Percentiles rank a stretch among this genome's conserved stretches.
These are phyloP conservation scores for Solanum chacoense DNA, from an alignment of 305 asterid species.

Conservation along the genomic window DNA sequence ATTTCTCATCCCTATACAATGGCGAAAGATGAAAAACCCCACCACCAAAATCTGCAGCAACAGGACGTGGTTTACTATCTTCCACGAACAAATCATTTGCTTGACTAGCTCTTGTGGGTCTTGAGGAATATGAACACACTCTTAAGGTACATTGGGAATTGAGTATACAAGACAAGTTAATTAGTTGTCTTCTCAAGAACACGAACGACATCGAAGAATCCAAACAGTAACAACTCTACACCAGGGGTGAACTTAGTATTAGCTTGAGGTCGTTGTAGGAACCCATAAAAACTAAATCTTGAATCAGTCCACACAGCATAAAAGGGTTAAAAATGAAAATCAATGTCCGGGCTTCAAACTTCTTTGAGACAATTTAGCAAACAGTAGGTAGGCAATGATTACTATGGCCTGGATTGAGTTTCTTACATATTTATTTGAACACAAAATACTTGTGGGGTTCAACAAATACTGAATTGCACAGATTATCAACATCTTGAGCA, in stretches of 20 bases:
- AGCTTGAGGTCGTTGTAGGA: neutral
- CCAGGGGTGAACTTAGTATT: neutral
- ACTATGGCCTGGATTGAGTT: neutral
- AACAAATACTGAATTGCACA: neutral
- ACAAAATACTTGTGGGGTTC: neutral
- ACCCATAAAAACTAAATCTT: neutral
- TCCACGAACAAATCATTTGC: neutral
- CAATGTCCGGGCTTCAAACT: neutral
- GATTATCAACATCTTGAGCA: neutral
- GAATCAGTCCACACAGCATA: neutral
- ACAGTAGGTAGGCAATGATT: neutral
- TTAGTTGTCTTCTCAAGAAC: neutral
- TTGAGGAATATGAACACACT: neutral
- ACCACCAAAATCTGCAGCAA: neutral
- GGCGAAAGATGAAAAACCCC: slow-evolving; percentile 46
- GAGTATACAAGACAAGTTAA: neutral
- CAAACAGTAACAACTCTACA: neutral
- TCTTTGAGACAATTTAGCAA: neutral
- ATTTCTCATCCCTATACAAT: slow-evolving; percentile 20
- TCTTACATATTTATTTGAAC: neutral
- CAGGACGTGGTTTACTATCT: neutral
- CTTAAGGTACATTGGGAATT: slow-evolving; percentile 6
- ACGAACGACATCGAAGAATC: neutral
- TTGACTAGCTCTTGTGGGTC: neutral
- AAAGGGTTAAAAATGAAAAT: neutral